Evolutionary conservation across 768 basidiomycete genomes (phyloP).

Genomic region (Mycena latifolia): DNA sequence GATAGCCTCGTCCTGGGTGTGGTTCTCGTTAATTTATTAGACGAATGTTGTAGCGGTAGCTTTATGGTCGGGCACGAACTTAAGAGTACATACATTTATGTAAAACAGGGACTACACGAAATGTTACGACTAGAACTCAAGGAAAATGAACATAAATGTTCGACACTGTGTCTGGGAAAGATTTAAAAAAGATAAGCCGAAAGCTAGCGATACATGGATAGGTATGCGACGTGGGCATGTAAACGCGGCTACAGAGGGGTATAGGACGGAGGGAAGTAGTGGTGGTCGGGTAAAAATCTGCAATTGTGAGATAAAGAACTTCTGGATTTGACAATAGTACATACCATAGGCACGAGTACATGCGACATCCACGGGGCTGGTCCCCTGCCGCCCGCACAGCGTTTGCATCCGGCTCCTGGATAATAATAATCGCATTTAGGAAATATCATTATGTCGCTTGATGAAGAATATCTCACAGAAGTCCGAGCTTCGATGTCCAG

Average conservation of each 20-base stretch:
- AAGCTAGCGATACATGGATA: slow-evolving; percentile 4
- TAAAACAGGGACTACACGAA: not conserved
- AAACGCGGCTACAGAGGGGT: not conserved
- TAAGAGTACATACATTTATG: not conserved
- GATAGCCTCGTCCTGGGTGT: not conserved
- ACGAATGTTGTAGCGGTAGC: slow-evolving; percentile 2
- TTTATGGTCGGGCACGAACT: not conserved
- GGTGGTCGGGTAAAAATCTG: not conserved
- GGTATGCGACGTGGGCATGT: not conserved
- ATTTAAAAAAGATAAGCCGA: not conserved
- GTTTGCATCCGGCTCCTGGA: not conserved
- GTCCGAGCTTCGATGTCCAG: slow-evolving; percentile 6
- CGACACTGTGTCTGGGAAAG: not conserved
- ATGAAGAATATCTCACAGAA: not conserved
- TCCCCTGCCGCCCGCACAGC: not conserved
- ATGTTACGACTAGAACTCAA: not conserved
- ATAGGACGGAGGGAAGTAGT: not conserved
- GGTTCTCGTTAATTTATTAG: not conserved
- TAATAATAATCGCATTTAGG: not conserved
- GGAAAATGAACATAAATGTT: slow-evolving; percentile 1
- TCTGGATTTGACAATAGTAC: not conserved
- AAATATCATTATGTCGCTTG: not conserved
- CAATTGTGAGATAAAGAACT: not conserved
- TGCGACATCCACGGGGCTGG: not conserved
- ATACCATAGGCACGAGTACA: not conserved